Base-by-base conservation (phyloP, 2,329 filamentous ascomycete genomes). In the Macrophomina tecta region DNA sequence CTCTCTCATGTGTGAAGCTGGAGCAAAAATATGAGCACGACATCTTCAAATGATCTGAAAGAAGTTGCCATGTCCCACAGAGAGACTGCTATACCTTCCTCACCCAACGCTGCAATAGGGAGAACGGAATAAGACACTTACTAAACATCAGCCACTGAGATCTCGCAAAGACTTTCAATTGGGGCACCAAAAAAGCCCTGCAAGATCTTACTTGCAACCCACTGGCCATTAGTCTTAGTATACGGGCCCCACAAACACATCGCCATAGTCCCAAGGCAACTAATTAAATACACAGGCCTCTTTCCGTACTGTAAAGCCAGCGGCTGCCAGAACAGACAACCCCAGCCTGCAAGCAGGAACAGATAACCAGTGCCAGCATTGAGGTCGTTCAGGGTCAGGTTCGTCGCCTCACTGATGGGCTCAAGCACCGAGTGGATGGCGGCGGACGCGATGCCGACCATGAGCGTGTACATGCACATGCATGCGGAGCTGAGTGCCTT, bases 251-350 rank as follows among this genome's bases (percentile, higher is more conserved):
- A 84, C 1, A 86, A 72, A 56, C 55, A 69, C 16, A 71, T 5
- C 46, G 42, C 67, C 30, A 81, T 75, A 5, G 78, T 78, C 16
- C 77, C 78, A 3, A 80, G 69, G 2, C 78, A 77, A 1, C 79
- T 81, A 40, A 82, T 70, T 2, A 85, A 72, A 65, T 85, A 86
- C 1, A 82, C 79, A 1, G 79, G 77, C 5, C 84, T 77, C 65
- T 84, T 81, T n/a, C 85, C 85, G 68, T 83, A 85, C 56, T 82
- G 81, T 18, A 86, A 72, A 0, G 84, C 84, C 36, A 86, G 71
- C 2, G 85, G 83, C 69, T 86, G 84, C 81, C 82, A 85, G 49
- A 86, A 75, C 2, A 86, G 72, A 69, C 81, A 80, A 0, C 82
- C 83, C 83, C 82, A 85, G 3, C 83, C 83, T 30, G 84, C 79